Evolutionary conservation across 768 basidiomycete species (phyloP), one percentile per base, ranked within the genome.

Genomic region (Gloeophyllum trabeum): DNA sequence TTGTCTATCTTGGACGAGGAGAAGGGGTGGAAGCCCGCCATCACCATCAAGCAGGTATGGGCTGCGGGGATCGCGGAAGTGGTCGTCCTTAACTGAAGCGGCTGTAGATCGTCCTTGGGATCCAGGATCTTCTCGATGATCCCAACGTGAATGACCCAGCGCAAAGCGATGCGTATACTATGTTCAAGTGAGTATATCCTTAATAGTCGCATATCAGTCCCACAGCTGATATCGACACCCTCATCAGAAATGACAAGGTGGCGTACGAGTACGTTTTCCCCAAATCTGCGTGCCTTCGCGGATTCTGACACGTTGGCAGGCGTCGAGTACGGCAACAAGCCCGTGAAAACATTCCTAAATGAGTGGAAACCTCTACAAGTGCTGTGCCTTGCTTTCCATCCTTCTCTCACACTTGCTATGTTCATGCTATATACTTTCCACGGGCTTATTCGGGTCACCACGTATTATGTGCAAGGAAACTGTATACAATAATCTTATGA

Each of bases 111-210:
- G 65, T 96, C 21, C 70, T 97, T 7, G 96, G 96, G 43, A 87
- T 99, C 40, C 96, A 99, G 61, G 96, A 98, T 53, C 69, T 99
- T 2, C 66, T 99, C 45, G 83, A 94, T 54, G 87, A 94, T 50
- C 94, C 96, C 6, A 99, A 99, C 54, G 87, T 93, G 32, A 87
- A 84, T 45, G 96, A 99, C 64, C 96, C 96, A 5, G 96, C 96
- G 1, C 96, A 99, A 58, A 91, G 92, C 43, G 94, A 98, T 52
- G 96, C 96, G 7, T 98, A 98, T 62, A 93, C 90, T 24, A 87
- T 96, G 81, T 98, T 92, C 73, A 96, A 94, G 93, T 94, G 52
- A 54, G 90, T 67, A n/a, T 18, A n/a, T 18, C 13, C 1, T 30
- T 14, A 12, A 35, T 40, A 13, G 35, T 21, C 5, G 24, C 20